Evolutionary conservation across 306 rosid species (phyloP).

Genomic region (Inga oerstediana): DNA sequence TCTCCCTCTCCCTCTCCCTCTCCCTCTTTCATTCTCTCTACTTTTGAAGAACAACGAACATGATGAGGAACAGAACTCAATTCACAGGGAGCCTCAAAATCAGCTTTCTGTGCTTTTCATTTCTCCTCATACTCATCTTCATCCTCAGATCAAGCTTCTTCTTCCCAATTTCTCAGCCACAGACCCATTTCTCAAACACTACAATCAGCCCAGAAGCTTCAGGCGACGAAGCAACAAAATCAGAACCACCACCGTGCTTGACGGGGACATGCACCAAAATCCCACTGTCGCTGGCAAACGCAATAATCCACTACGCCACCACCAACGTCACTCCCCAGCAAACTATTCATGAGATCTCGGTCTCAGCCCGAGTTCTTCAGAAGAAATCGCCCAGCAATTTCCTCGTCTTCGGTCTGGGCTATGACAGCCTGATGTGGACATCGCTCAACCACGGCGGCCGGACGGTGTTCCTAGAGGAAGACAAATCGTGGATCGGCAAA

Average conservation of each 20-base stretch:
- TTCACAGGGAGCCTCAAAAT: constrained; percentile 55
- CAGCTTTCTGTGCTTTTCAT: constrained; percentile 40
- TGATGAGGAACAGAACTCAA: constrained; percentile 48
- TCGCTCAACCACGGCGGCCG: constrained; percentile 88
- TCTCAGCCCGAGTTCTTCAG: constrained; percentile 61
- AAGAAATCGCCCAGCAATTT: constrained; percentile 87
- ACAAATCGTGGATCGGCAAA: constrained; percentile 72
- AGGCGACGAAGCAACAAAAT: constrained; percentile 6
- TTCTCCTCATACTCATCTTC: constrained; percentile 50
- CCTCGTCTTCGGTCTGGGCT: constrained; percentile 85
- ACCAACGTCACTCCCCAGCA: constrained; percentile 91
- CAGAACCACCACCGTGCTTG: constrained; percentile 11
- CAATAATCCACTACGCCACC: constrained; percentile 82
- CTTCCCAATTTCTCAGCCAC: constrained; percentile 43
- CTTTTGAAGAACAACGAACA: not conserved
- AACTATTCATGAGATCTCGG: constrained; percentile 70
- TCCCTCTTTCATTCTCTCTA: not conserved
- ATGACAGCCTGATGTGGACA: constrained; percentile 94
- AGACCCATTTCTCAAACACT: constrained; percentile 39
- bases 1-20: not conserved
- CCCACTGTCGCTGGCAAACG: constrained; percentile 71
- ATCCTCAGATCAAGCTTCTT: constrained; percentile 51
- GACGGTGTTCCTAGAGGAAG: constrained; percentile 85
- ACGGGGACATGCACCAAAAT: constrained; percentile 62
- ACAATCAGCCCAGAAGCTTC: not conserved